Conservation (phyloP, 768 basidiomycete genomes). For the Boletus coccyginus region DNA sequence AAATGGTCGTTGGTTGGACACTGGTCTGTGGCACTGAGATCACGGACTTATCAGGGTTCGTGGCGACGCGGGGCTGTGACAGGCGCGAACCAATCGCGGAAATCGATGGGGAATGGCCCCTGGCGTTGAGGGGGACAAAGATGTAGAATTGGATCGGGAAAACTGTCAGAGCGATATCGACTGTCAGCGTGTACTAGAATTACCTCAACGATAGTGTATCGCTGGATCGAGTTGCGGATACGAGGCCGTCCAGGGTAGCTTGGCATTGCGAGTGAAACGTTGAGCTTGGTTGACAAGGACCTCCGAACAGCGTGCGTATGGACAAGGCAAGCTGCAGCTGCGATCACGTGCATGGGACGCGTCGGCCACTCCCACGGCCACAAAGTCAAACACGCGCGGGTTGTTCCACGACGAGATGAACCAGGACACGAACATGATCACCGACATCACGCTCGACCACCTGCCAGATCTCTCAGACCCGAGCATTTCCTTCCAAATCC, state of each 20-base stretch:
- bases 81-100: not conserved
- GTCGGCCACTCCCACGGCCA: constrained; percentile 26
- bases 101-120: not conserved
- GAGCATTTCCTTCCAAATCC: constrained; percentile 47
- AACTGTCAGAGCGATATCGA: constrained; percentile 5
- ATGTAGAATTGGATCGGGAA: constrained; percentile 12
- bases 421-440: constrained; percentile 28
- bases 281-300: constrained; percentile 9
- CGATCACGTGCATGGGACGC: constrained; percentile 27
- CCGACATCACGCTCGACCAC: constrained; percentile 49
- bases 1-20: not conserved
- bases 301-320: not conserved
- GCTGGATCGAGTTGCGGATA: constrained; percentile 10
- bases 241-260: not conserved
- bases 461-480: constrained; percentile 51
- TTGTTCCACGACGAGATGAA: constrained; percentile 10
- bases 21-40: not conserved
- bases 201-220: constrained; percentile 3
- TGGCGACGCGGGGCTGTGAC: not conserved
- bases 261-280: constrained; percentile 2
- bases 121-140: not conserved
- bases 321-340: too few relatives aligned
- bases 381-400: constrained; percentile 4
- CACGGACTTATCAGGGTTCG: not conserved
- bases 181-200: constrained; percentile 9